These are phyloP conservation scores for Starmerella apis DNA, from an alignment of 805 yeast species.

Conservation along the genomic window DNA sequence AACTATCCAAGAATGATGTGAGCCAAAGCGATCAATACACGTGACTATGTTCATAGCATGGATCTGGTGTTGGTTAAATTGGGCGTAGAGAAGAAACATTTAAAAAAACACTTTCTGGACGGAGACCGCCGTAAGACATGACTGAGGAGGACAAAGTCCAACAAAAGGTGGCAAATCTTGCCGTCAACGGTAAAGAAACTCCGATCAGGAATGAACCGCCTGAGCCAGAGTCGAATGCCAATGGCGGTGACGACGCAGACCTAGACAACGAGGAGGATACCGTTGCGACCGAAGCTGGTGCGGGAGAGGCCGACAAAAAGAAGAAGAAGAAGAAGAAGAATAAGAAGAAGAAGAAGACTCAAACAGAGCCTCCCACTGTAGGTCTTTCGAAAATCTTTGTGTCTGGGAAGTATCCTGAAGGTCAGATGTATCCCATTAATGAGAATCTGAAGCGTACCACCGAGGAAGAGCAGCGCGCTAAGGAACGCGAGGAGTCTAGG, in stretches of 20 bases:
- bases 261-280: background rate
- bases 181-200: background rate
- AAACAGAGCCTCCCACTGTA: slow-evolving; percentile 41
- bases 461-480: slow-evolving; percentile 72
- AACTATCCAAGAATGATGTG: no score
- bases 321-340: slow-evolving; percentile 50
- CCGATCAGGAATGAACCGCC: background rate
- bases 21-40: background rate
- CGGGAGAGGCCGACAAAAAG: slow-evolving; percentile 27
- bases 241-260: background rate
- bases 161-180: background rate
- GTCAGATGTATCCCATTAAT: slow-evolving; percentile 20
- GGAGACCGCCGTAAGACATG: background rate
- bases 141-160: background rate
- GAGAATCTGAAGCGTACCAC: slow-evolving; percentile 50
- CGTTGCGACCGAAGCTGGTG: slow-evolving; percentile 14
- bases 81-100: no score
- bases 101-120: background rate
- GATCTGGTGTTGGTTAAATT: background rate
- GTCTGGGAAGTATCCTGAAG: slow-evolving; percentile 37
- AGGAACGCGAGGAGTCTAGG: slow-evolving; percentile 48
- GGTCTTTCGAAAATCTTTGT: slow-evolving; percentile 61
- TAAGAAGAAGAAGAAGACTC: slow-evolving; percentile 45
- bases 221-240: background rate
- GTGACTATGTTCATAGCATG: no score